A percentile compares a stretch with the other conserved stretches of the same genome.
These are phyloP conservation scores for Miscanthus lutarioriparius DNA, from an alignment of 176 grass and related monocot genomes.

Conservation along the genomic window DNA sequence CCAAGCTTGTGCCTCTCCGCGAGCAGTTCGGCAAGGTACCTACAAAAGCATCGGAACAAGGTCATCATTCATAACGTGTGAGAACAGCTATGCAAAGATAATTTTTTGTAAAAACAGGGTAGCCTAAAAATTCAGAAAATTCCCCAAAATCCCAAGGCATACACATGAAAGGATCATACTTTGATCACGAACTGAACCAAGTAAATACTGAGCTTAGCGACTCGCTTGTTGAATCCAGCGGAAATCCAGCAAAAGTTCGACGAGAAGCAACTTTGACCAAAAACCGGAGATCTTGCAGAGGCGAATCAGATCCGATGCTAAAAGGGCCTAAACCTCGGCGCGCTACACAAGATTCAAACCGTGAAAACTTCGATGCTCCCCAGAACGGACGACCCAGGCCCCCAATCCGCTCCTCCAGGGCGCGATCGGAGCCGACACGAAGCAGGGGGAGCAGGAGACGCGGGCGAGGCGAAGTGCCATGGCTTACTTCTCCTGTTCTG, in stretches of 20 bases:
- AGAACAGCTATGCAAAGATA: neutral
- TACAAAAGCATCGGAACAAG: constrained; percentile 26
- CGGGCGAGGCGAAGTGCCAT: neutral
- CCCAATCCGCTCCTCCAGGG: constrained; percentile 8
- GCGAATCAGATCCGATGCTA: constrained; percentile 47
- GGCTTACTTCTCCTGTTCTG: constrained; percentile 83
- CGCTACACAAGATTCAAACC: constrained; percentile 30
- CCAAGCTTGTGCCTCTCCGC: constrained; percentile 87
- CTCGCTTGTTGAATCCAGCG: neutral
- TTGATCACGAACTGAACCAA: neutral
- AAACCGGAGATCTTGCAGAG: constrained; percentile 33
- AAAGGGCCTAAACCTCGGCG: constrained; percentile 23
- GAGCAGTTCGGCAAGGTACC: constrained; percentile 89
- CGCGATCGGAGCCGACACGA: constrained; percentile 34
- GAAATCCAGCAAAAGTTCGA: neutral
- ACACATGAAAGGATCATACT: neutral
- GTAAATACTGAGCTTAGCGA: constrained; percentile 2
- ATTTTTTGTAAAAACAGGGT: neutral
- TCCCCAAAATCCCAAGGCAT: neutral
- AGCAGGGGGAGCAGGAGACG: neutral
- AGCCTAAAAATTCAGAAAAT: neutral
- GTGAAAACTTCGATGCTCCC: neutral
- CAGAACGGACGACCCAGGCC: neutral
- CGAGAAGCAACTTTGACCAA: neutral
- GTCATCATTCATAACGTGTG: constrained; percentile 1